phyloP scores from a whole-genome alignment of 2,329 filamentous ascomycete genomes.

The Aschersonia sp. region DNA sequence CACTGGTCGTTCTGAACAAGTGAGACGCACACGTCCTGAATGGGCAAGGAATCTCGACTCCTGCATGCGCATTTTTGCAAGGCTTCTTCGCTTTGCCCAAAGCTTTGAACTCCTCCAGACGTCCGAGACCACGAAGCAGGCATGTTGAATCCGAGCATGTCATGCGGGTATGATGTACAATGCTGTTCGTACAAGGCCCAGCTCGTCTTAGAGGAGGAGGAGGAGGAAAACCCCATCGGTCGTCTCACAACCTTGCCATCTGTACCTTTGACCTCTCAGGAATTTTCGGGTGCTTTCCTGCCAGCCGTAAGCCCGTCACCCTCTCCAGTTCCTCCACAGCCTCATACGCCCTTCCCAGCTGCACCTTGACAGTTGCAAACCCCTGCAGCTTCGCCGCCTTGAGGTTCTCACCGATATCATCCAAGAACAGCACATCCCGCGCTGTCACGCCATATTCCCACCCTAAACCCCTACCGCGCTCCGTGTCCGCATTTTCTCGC shows the following conservation, averaged over 20 bases:
- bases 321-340: constrained; percentile 72
- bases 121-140: no score
- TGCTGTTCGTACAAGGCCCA: no score
- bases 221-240: constrained; percentile 6
- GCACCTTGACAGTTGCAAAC: constrained; percentile 74
- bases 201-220: no score
- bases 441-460: constrained; percentile 39
- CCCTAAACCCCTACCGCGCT: constrained; percentile 22
- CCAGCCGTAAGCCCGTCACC: constrained; percentile 53
- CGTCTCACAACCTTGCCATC: constrained; percentile 28
- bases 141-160: no score
- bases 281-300: constrained; percentile 37
- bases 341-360: constrained; percentile 61
- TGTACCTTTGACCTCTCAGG: constrained; percentile 20
- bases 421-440: constrained; percentile 69
- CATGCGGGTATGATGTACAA: no score
- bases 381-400: constrained; percentile 64
- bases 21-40: no score
- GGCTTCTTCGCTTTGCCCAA: no score
- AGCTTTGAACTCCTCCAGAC: no score
- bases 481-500: constrained; percentile 28
- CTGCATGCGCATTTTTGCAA: no score
- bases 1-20: no score
- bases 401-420: constrained; percentile 89
- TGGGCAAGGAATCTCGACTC: no score